A percentile compares a stretch with the other conserved stretches of the same genome.
These are phyloP conservation scores for Gymnopilus junonius DNA, from an alignment of 768 basidiomycete genomes.

Conservation along the genomic window DNA sequence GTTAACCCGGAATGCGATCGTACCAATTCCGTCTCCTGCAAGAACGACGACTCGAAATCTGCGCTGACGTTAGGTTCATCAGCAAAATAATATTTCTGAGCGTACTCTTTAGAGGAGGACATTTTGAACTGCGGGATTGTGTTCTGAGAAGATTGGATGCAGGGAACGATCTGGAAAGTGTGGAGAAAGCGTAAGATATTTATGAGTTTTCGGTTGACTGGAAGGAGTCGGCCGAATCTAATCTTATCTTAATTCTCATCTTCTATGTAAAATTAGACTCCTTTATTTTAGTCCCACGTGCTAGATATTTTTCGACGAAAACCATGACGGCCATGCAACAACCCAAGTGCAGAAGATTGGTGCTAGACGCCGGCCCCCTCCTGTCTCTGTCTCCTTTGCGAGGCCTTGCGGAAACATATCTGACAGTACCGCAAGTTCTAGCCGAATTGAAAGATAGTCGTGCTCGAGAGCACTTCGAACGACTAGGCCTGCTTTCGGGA, in stretches of 20 bases:
- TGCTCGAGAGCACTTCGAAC: slow-evolving; percentile 85
- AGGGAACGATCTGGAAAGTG: neutral
- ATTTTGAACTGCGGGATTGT: neutral
- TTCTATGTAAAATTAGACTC: neutral
- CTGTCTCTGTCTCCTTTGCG: slow-evolving; percentile 88
- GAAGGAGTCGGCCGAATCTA: slow-evolving; percentile 29
- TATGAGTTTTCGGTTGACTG: slow-evolving; percentile 17
- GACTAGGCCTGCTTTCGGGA: slow-evolving; percentile 74
- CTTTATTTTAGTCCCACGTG: slow-evolving; percentile 7
- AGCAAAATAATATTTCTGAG: neutral
- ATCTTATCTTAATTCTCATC: slow-evolving; percentile 19
- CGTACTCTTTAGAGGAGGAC: slow-evolving; percentile 49
- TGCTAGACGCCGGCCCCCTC: slow-evolving; percentile 93
- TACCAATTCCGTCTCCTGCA: slow-evolving; percentile 98
- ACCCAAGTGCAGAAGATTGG: slow-evolving; percentile 73
- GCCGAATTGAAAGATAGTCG: slow-evolving; percentile 88
- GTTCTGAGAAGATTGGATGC: neutral
- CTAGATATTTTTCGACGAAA: slow-evolving; percentile 19
- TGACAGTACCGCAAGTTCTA: slow-evolving; percentile 90
- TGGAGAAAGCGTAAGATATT: slow-evolving; percentile 7
- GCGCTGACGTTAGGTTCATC: slow-evolving; percentile 8
- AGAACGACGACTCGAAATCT: slow-evolving; percentile 91
- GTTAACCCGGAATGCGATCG: slow-evolving; percentile 17
- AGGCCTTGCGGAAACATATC: slow-evolving; percentile 84
- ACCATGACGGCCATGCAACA: slow-evolving; percentile 26